Base-by-base conservation (phyloP, 2,329 filamentous ascomycete species). In the Chaetomium olivaceum region DNA sequence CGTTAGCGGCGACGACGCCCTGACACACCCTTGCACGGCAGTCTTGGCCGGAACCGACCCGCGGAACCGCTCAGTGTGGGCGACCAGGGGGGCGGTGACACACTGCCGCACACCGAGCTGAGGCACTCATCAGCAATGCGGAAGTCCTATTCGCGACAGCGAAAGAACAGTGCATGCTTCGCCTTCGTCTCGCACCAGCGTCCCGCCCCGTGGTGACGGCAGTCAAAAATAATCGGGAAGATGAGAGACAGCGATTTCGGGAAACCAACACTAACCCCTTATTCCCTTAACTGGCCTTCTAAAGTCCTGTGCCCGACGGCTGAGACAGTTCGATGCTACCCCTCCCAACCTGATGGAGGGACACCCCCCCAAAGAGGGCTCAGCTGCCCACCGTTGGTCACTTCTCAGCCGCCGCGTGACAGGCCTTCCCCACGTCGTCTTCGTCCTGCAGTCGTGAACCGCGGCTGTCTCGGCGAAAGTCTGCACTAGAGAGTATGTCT, bases 361-460 rank as follows among this genome's bases (percentile, higher is more conserved):
- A 52, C 27, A 51, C 52, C 33, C 61, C n/a, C 36, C 27, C 46
- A 56, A 56, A 65, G 68, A 46, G 58, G 68, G 68, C 70, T 72
- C 71, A 72, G 70, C 69, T 72, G 71, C 67, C 64, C 61, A 29
- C 43, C 2, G 21, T 58, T 52, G 58, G 64, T 64, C 58, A 69
- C 65, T 51, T 39, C 57, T 46, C 54, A 46, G 65, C 39, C 62
- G 63, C 69, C 71, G 57, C 68, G 70, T 73, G 71, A 72, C 71
- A 65, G 27, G 46, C 29, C 48, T 58, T 65, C 58, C 67, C 52
- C 66, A 50, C 50, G 46, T 12, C 48, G 33, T 39, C 43, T 23
- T 14, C 29, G 50, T 23, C 51, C 31, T 52, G 58, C 50, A 52
- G 21, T 55, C 50, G 31, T 33, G 21, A 43, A 51, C 23, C 58